Percentiles rank a stretch among this genome's conserved stretches.
phyloP scores from a whole-genome alignment of 139 green algal species.

The Chlorella sorokiniana region DNA sequence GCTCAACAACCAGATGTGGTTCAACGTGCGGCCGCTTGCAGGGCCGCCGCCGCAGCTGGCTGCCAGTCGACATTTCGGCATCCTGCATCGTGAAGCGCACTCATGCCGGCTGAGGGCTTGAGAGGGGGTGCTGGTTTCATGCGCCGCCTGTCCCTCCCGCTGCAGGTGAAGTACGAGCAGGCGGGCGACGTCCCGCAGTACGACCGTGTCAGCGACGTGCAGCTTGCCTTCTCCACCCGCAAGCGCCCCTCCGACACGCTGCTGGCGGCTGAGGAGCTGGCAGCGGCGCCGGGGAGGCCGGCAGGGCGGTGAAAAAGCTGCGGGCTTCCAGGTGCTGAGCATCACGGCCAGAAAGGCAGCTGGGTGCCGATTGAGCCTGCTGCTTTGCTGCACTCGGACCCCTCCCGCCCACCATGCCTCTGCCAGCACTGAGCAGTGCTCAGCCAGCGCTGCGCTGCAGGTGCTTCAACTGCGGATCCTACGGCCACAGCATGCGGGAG shows the following conservation, averaged over 20 bases:
- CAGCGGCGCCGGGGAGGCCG: neutral
- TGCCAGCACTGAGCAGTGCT: neutral
- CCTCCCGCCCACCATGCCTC: neutral
- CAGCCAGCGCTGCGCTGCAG: neutral
- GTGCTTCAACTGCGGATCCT: constrained; percentile 54
- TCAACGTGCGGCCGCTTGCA: constrained; percentile 21
- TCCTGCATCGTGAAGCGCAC: too few relatives aligned
- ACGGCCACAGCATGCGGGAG: constrained; percentile 30
- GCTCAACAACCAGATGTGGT: neutral
- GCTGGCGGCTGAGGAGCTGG: neutral
- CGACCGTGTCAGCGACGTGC: constrained; percentile 19
- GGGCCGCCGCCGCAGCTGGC: neutral
- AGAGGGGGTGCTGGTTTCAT: neutral
- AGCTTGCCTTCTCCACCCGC: neutral
- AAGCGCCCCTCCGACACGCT: constrained; percentile 2
- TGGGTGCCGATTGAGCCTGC: neutral
- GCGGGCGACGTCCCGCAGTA: constrained; percentile 36
- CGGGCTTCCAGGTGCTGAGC: neutral
- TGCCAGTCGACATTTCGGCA: neutral
- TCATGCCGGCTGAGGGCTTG: neutral
- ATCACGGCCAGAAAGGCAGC: neutral
- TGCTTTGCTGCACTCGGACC: neutral
- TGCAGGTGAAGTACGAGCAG: neutral
- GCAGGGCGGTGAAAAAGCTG: neutral
- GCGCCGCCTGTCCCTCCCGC: neutral